Evolutionary conservation across 2,329 filamentous ascomycete genomes (phyloP).

Genomic region (Sclerotinia nivalis): DNA sequence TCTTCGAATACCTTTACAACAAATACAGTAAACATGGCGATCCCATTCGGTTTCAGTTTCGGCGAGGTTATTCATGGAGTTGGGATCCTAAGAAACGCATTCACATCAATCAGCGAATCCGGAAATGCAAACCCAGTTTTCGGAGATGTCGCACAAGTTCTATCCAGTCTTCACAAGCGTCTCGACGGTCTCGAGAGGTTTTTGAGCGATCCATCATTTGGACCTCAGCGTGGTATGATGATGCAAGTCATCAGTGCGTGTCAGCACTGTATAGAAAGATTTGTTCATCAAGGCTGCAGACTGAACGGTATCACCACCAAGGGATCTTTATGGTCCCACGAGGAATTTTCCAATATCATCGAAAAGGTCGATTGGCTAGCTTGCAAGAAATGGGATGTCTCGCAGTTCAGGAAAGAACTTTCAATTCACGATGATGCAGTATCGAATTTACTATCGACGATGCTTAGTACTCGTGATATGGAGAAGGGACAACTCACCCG

Average conservation of each 20-base stretch:
- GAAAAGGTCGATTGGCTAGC: conserved; percentile 19
- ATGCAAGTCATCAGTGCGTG: conserved; percentile 23
- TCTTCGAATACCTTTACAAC: not conserved
- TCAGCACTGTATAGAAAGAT: conserved; percentile 22
- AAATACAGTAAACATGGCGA: conserved; percentile 13
- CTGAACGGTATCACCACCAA: conserved; percentile 19
- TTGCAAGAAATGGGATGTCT: conserved; percentile 22
- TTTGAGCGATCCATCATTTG: conserved; percentile 13
- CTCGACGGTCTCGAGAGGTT: conserved; percentile 23
- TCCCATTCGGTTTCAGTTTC: conserved; percentile 24
- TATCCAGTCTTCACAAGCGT: conserved; percentile 17
- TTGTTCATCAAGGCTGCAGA: conserved; percentile 22
- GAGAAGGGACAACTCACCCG: conserved; percentile 21
- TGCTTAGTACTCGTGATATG: conserved; percentile 8
- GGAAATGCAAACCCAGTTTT: conserved; percentile 15
- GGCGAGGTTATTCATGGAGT: conserved; percentile 22
- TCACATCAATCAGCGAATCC: conserved; percentile 19
- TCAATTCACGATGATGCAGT: conserved; percentile 22
- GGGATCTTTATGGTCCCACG: conserved; percentile 20
- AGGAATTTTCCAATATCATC: conserved; percentile 20
- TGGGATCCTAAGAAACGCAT: conserved; percentile 16
- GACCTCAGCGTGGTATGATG: conserved; percentile 19
- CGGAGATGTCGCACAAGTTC: conserved; percentile 18
- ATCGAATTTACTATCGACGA: conserved; percentile 13
- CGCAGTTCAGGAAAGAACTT: conserved; percentile 21